Evolutionary conservation across 1,284 basidiomycete genomes (phyloP).

Genomic region (Lentinus polychrous): DNA sequence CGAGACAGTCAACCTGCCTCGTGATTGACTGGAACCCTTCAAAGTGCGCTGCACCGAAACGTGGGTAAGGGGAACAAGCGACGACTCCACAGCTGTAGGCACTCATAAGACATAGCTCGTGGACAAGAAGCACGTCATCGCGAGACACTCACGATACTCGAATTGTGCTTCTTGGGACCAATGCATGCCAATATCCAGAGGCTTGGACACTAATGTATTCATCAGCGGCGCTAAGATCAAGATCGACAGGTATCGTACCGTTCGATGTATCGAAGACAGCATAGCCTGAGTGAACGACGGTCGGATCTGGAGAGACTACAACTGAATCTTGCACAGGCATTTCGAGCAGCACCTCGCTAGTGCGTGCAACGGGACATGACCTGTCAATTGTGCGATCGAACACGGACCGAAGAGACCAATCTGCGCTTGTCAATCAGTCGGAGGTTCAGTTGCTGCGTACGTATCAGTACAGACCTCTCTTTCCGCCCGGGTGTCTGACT

Average conservation of each 20-base stretch:
- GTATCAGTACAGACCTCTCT: conserved; percentile 41
- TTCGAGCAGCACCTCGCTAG: conserved; percentile 45
- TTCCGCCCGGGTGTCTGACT: conserved; percentile 45
- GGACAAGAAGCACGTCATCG: not conserved
- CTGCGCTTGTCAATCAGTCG: conserved; percentile 29
- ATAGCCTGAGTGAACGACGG: conserved; percentile 22
- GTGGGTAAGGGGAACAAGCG: conserved; percentile 20
- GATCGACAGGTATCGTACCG: conserved; percentile 30
- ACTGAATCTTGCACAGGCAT: conserved; percentile 32
- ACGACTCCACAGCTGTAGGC: conserved; percentile 21
- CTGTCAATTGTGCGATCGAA: conserved; percentile 65
- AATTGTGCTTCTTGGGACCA: conserved; percentile 50
- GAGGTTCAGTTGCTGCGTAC: not conserved
- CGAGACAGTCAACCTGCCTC: conserved; percentile 64
- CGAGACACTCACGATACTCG: conserved; percentile 43
- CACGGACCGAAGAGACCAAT: conserved; percentile 73
- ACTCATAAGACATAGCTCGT: too few species aligned
- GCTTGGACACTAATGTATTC: conserved; percentile 13
- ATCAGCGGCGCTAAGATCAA: conserved; percentile 7
- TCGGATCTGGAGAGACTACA: conserved; percentile 48
- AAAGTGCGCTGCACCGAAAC: conserved; percentile 70
- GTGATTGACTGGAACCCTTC: conserved; percentile 71
- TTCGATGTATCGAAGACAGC: conserved; percentile 44
- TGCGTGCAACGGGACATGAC: conserved; percentile 52
- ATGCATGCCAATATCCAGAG: conserved; percentile 46